Conservation (phyloP, 176 grass and related monocot species). For the Musa schizocarpa region DNA sequence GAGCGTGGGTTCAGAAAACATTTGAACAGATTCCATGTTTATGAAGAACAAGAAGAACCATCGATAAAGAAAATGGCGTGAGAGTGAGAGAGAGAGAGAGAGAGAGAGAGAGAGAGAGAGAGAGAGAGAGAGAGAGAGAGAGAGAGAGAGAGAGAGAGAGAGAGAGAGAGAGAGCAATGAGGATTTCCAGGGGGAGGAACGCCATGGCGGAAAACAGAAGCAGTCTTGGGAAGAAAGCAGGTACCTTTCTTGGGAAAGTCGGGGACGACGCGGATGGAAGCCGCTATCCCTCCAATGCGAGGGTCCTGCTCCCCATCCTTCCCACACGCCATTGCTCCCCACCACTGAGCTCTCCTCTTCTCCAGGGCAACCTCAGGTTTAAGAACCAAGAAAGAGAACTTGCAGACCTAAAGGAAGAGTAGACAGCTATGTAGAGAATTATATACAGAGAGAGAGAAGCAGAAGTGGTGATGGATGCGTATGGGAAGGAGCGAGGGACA, state of each 20-base stretch:
- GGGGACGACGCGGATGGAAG: conserved; percentile 84
- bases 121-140: neutral
- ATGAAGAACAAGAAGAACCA: neutral
- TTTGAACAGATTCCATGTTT: no score
- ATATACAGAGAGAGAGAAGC: neutral
- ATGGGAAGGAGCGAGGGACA: neutral
- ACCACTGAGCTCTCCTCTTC: neutral
- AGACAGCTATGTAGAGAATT: neutral
- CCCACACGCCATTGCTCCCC: neutral
- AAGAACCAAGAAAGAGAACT: neutral
- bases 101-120: neutral
- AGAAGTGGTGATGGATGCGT: no score
- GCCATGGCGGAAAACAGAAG: neutral
- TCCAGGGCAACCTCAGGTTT: neutral
- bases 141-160: neutral
- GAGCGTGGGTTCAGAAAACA: no score
- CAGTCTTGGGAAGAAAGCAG: neutral
- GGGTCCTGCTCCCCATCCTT: conserved; percentile 29
- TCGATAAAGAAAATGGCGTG: neutral
- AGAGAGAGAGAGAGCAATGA: neutral
- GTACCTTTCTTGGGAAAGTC: conserved; percentile 23
- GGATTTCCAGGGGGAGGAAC: neutral
- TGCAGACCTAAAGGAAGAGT: neutral
- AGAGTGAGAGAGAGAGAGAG: neutral
- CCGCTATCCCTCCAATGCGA: conserved; percentile 58